Conservation (phyloP, 2,329 filamentous ascomycete species). For the Knoxdaviesia proteae region DNA sequence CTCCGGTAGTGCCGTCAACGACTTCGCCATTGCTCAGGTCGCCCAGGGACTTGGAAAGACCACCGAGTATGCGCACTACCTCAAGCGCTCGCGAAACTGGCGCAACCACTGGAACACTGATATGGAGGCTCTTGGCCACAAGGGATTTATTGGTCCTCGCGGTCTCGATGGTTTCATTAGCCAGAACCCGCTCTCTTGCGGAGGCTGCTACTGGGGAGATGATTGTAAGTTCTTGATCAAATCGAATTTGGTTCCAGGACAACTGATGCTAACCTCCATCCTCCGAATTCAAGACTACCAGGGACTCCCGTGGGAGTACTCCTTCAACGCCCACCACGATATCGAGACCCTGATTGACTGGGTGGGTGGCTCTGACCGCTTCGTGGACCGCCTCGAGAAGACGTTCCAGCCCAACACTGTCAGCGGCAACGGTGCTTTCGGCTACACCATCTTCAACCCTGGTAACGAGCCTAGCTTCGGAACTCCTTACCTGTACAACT, state of each 20-base stretch:
- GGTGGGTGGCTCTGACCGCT: constrained; percentile 31
- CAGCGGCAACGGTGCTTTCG: constrained; percentile 19
- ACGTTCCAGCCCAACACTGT: constrained; percentile 32
- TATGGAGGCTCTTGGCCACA: constrained; percentile 35
- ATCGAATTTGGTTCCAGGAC: background rate
- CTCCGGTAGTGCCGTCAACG: constrained; percentile 30
- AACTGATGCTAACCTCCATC: background rate
- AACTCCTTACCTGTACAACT: constrained; percentile 50
- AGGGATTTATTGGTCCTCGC: constrained; percentile 45
- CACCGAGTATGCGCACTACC: constrained; percentile 33
- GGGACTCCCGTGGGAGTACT: constrained; percentile 42
- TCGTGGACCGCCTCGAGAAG: constrained; percentile 36
- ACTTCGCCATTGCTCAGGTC: constrained; percentile 46
- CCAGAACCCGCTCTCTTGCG: constrained; percentile 37
- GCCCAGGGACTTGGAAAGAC: constrained; percentile 32
- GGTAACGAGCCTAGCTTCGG: constrained; percentile 49
- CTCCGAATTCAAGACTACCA: constrained; percentile 23
- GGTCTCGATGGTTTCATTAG: constrained; percentile 26
- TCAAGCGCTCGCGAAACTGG: constrained; percentile 46
- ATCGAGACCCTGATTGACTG: constrained; percentile 29
- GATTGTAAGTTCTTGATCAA: constrained; percentile 14
- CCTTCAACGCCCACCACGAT: constrained; percentile 53
- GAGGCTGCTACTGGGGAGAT: constrained; percentile 46
- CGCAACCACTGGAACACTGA: constrained; percentile 48
- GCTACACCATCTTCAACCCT: constrained; percentile 41